Conservation (phyloP, 1,284 basidiomycete species). For the Rhodotorula sp. region DNA sequence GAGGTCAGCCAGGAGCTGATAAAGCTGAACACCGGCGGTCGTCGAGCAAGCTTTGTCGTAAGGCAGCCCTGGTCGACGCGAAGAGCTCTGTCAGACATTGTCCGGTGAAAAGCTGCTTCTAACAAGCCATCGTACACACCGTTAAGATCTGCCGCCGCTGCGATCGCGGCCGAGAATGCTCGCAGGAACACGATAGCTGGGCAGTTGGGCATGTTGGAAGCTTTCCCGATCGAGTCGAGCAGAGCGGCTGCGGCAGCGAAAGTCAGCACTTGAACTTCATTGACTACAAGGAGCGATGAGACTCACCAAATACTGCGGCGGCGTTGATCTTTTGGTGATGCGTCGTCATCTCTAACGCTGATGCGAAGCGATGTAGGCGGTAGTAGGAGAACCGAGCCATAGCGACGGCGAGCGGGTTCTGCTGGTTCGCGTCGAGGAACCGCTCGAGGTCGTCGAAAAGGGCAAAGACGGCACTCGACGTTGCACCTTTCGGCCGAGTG, state of each 20-base stretch:
- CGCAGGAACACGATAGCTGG: conserved; percentile 5
- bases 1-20: neutral
- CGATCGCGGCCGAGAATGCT: neutral
- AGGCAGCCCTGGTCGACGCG: neutral
- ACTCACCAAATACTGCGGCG: conserved; percentile 6
- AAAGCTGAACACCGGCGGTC: neutral
- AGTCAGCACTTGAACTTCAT: neutral
- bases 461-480: neutral
- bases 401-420: neutral
- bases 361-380: conserved; percentile 13
- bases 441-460: conserved; percentile 15
- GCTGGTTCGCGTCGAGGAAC: neutral
- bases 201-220: neutral
- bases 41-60: neutral
- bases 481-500: neutral
- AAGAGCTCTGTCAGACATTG: neutral
- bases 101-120: neutral
- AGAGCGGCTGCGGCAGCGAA: neutral
- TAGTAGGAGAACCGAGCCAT: conserved; percentile 7
- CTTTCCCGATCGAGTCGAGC: neutral
- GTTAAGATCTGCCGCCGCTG: neutral
- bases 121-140: neutral
- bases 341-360: neutral
- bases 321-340: neutral
- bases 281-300: neutral